Evolutionary conservation across 352 stramenopile genomes (phyloP).

Genomic region (Phytophthora niederhauseri): DNA sequence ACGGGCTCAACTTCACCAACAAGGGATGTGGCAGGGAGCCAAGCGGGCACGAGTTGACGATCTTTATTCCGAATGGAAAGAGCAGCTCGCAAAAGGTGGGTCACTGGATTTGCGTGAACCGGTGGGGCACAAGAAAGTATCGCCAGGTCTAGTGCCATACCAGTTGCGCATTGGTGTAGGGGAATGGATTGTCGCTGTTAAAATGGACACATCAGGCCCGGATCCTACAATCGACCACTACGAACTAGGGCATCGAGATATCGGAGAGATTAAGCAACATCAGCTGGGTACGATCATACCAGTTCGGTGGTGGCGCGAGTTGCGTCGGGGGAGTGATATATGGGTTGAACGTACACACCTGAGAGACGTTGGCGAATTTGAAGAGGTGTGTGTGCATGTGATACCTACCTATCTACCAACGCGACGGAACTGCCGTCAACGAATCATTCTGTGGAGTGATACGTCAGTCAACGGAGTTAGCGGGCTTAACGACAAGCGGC

Average conservation of each 20-base stretch:
- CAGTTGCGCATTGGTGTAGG: background rate
- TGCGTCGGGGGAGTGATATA: too few species aligned
- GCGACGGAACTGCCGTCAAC: background rate
- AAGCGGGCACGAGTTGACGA: background rate
- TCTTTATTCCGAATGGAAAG: background rate
- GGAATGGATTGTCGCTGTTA: background rate
- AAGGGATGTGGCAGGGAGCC: background rate
- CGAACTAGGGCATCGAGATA: background rate
- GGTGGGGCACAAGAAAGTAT: background rate
- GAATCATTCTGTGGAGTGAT: background rate
- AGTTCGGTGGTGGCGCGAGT: too few species aligned
- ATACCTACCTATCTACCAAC: background rate
- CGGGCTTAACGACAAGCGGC: background rate
- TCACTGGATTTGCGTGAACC: background rate
- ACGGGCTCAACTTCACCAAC: background rate
- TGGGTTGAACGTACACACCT: too few species aligned
- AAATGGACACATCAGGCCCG: background rate
- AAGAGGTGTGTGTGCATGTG: background rate
- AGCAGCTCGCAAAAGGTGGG: background rate
- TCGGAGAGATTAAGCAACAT: background rate
- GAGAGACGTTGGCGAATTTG: background rate
- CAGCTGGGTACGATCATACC: background rate
- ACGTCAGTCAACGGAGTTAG: background rate
- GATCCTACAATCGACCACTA: background rate
- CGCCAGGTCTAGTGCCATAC: background rate